Evolutionary conservation across 2,329 filamentous ascomycete species (phyloP).

Genomic region (Penicillium sp.): DNA sequence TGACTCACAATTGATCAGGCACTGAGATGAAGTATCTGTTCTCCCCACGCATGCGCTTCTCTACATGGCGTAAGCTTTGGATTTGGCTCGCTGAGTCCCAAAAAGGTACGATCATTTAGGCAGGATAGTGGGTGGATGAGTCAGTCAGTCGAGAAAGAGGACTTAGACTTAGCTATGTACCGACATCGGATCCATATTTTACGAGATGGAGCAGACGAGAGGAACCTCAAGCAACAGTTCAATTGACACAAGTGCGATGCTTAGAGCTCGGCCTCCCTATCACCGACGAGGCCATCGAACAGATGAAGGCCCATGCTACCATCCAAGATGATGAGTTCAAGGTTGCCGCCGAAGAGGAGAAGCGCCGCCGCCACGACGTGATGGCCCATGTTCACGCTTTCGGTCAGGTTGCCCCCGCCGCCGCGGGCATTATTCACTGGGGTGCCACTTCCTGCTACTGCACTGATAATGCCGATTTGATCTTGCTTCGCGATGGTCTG

Average conservation of each 20-base stretch:
- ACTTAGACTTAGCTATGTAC: neutral
- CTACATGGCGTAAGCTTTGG: conserved; percentile 82
- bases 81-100: conserved; percentile 75
- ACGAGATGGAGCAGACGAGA: neutral
- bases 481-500: conserved; percentile 68
- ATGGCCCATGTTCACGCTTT: conserved; percentile 68
- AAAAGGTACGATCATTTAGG: conserved; percentile 40
- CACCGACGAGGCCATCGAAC: conserved; percentile 64
- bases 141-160: neutral
- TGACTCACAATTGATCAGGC: conserved; percentile 27
- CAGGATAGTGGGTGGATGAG: neutral
- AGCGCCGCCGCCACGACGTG: conserved; percentile 60
- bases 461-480: conserved; percentile 72
- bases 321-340: conserved; percentile 74
- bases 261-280: conserved; percentile 69
- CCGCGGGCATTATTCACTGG: conserved; percentile 77
- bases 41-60: conserved; percentile 65
- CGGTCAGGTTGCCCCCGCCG: conserved; percentile 65
- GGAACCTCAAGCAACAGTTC: conserved; percentile 1
- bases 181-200: conserved; percentile 10
- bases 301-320: conserved; percentile 68
- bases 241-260: conserved; percentile 21
- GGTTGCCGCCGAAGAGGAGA: conserved; percentile 70
- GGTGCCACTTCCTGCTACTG: conserved; percentile 54
- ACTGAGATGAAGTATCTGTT: conserved; percentile 74